Percentiles rank a stretch among this genome's conserved stretches.
Evolutionary conservation across 768 basidiomycete genomes (phyloP).

Genomic region (Collybia sordida): DNA sequence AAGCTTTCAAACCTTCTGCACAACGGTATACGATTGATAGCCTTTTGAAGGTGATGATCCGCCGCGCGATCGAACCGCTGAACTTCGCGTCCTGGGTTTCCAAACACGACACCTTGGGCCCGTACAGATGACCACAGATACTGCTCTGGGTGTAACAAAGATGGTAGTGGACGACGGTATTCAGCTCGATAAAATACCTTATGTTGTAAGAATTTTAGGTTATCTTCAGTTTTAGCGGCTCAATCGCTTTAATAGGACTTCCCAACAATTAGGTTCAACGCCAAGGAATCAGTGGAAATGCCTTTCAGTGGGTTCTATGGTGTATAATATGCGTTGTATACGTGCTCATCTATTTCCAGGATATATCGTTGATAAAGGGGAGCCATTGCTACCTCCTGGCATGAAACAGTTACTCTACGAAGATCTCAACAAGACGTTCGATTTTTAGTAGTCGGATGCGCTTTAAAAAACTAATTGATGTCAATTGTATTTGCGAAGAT

Average conservation of each 20-base stretch:
- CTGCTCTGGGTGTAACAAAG: conserved; percentile 90
- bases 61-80: conserved; percentile 88
- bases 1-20: not conserved
- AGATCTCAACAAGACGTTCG: conserved; percentile 86
- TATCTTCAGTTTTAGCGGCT: not conserved
- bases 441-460: conserved; percentile 47
- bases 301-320: conserved; percentile 74
- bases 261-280: conserved; percentile 87
- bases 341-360: conserved; percentile 24
- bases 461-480: not conserved
- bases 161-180: conserved; percentile 77
- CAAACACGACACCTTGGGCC: conserved; percentile 82
- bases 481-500: not conserved
- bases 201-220: conserved; percentile 47
- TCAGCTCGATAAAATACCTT: conserved; percentile 70
- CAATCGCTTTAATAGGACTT: conserved; percentile 56
- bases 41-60: conserved; percentile 81
- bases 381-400: conserved; percentile 82
- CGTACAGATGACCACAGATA: conserved; percentile 98
- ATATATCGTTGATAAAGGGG: conserved; percentile 47
- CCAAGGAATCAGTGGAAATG: conserved; percentile 95
- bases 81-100: conserved; percentile 85
- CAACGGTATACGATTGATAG: not conserved
- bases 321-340: not conserved
- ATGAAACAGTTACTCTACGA: conserved; percentile 86